Conservation (phyloP, 2,329 filamentous ascomycete genomes). For the Knoxdaviesia proteae region DNA sequence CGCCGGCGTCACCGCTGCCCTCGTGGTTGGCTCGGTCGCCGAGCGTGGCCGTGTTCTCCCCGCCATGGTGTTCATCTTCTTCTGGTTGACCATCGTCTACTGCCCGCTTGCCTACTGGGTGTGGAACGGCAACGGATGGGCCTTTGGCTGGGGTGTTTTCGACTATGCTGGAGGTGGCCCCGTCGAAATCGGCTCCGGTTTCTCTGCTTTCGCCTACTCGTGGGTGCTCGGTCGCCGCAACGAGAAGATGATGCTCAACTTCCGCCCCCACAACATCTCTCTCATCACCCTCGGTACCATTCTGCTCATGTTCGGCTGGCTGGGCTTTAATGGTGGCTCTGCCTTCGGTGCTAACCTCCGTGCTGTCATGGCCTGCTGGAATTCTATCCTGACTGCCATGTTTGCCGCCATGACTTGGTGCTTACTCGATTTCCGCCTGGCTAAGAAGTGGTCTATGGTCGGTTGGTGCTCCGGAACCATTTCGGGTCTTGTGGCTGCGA, state of each 20-base stretch:
- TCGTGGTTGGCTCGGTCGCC: conserved; percentile 77
- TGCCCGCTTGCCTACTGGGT: conserved; percentile 92
- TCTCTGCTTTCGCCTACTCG: conserved; percentile 86
- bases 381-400: conserved; percentile 81
- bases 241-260: conserved; percentile 99
- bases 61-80: conserved; percentile 86
- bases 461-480: conserved; percentile 55
- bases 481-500: conserved; percentile 49
- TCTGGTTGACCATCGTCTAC: conserved; percentile 95
- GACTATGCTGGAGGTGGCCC: conserved; percentile 94
- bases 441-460: conserved; percentile 76
- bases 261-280: conserved; percentile 96
- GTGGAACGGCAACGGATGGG: conserved; percentile 93
- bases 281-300: conserved; percentile 90
- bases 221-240: conserved; percentile 89
- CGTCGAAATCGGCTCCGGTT: conserved; percentile 88
- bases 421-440: conserved; percentile 83
- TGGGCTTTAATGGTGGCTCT: conserved; percentile 96
- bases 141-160: conserved; percentile 70
- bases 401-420: conserved; percentile 89
- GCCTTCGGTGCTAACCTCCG: conserved; percentile 85
- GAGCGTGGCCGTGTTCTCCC: conserved; percentile 86
- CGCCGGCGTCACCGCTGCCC: conserved; percentile 76
- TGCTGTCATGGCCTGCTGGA: conserved; percentile 94
- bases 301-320: conserved; percentile 95